A percentile compares a stretch with the other conserved stretches of the same genome.
phyloP scores from a whole-genome alignment of 1,284 basidiomycete genomes.

The Pascua sp. region DNA sequence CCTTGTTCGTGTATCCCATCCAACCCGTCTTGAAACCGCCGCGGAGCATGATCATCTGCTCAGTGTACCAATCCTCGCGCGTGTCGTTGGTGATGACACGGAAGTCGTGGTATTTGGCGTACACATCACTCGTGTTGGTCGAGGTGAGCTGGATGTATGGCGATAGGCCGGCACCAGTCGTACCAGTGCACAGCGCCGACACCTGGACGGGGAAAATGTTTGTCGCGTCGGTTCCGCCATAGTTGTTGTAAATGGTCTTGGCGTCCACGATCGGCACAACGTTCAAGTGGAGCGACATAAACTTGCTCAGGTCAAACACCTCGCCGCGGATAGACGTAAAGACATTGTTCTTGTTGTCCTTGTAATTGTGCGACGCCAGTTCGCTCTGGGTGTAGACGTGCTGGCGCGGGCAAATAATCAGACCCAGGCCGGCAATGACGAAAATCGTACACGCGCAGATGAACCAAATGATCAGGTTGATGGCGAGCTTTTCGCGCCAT shows the following conservation, averaged over 20 bases:
- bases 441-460: slow-evolving; percentile 82
- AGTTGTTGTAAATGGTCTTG: slow-evolving; percentile 68
- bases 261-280: slow-evolving; percentile 70
- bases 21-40: slow-evolving; percentile 85
- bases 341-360: slow-evolving; percentile 66
- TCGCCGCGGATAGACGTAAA: slow-evolving; percentile 85
- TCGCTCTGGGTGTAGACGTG: slow-evolving; percentile 82
- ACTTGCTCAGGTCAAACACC: slow-evolving; percentile 55
- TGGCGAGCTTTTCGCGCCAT: slow-evolving; percentile 94
- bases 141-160: slow-evolving; percentile 79
- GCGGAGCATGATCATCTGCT: slow-evolving; percentile 84
- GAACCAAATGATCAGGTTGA: slow-evolving; percentile 96
- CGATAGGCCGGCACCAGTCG: slow-evolving; percentile 66
- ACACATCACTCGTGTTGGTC: slow-evolving; percentile 69
- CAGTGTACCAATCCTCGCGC: slow-evolving; percentile 96
- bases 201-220: slow-evolving; percentile 94
- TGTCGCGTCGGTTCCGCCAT: slow-evolving; percentile 74
- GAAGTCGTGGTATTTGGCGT: slow-evolving; percentile 92
- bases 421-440: slow-evolving; percentile 84
- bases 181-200: slow-evolving; percentile 86
- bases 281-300: slow-evolving; percentile 58
- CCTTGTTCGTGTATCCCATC: slow-evolving; percentile 77
- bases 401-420: slow-evolving; percentile 88
- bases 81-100: slow-evolving; percentile 79
- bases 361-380: slow-evolving; percentile 66